phyloP scores from a whole-genome alignment of 1,284 basidiomycete genomes.

The Dichomitus squalens region DNA sequence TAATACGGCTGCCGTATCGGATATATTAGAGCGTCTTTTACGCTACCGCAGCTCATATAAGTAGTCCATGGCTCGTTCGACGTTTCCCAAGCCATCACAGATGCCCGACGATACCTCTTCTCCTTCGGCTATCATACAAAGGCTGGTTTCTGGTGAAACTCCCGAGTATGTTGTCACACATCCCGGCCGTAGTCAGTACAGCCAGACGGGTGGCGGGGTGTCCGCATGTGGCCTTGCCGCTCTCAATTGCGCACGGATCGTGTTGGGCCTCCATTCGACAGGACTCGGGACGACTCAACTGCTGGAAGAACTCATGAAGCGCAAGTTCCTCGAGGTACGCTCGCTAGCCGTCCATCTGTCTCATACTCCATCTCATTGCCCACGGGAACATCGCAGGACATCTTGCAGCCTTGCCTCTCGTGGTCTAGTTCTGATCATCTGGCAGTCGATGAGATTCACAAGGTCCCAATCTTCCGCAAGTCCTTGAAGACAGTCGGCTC shows the following conservation, averaged over 20 bases:
- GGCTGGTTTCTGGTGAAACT: constrained; percentile 7
- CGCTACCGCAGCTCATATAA: neutral
- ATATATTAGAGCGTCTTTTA: neutral
- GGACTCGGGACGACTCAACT: constrained; percentile 10
- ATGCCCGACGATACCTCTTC: neutral
- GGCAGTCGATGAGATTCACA: constrained; percentile 50
- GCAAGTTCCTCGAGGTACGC: constrained; percentile 14
- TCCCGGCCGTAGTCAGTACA: constrained; percentile 28
- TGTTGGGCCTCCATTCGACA: constrained; percentile 33
- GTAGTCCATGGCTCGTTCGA: neutral
- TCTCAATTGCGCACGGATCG: constrained; percentile 58
- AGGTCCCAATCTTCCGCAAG: constrained; percentile 37
- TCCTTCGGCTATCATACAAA: neutral
- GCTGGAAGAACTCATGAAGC: constrained; percentile 12
- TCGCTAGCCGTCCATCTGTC: neutral
- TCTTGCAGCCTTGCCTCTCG: constrained; percentile 25
- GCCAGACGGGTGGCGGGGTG: constrained; percentile 18
- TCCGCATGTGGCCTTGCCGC: constrained; percentile 66
- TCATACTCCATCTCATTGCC: neutral
- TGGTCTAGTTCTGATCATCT: constrained; percentile 58
- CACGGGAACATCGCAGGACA: constrained; percentile 18
- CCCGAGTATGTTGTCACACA: constrained; percentile 25
- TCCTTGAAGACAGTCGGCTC: constrained; percentile 41
- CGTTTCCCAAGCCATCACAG: neutral
- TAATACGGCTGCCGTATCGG: no score